Conservation (phyloP, 2,329 filamentous ascomycete genomes). For the Aspergillus chevalieri region DNA sequence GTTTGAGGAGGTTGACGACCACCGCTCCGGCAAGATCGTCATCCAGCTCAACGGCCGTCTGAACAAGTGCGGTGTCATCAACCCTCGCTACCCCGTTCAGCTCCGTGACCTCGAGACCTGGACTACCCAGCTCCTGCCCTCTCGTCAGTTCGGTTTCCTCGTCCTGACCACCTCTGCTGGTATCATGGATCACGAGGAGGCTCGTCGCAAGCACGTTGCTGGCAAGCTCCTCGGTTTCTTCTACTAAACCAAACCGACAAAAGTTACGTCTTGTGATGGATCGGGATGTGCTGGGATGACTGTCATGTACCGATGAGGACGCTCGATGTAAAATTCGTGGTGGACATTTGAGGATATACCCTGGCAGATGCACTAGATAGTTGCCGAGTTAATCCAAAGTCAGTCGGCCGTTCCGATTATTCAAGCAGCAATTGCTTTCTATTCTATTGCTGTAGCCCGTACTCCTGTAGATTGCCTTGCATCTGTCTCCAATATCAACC, state of each 20-base stretch:
- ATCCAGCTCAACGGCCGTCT: constrained; percentile 98
- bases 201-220: constrained; percentile 95
- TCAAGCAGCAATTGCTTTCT: constrained; percentile 1
- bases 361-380: constrained; percentile 21
- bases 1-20: constrained; percentile 99
- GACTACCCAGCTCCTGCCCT: constrained; percentile 97
- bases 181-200: constrained; percentile 99
- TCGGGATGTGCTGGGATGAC: constrained; percentile 14
- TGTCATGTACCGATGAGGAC: constrained; percentile 11
- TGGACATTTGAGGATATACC: constrained; percentile 20
- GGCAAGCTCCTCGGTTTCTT: constrained; percentile 99
- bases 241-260: constrained; percentile 59
- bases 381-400: constrained; percentile 13
- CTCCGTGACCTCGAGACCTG: constrained; percentile 98
- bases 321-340: constrained; percentile 18
- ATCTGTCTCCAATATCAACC: constrained; percentile 3
- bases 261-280: constrained; percentile 20
- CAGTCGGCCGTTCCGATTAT: constrained; percentile 1
- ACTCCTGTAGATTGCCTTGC: not conserved
- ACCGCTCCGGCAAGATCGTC: constrained; percentile 99
- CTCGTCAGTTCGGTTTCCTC: constrained; percentile 99
- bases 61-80: constrained; percentile 99
- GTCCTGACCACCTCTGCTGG: constrained; percentile 98
- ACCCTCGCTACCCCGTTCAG: constrained; percentile 98
- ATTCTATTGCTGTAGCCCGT: not conserved